These are phyloP conservation scores for Arthromyces matolae DNA, from an alignment of 768 basidiomycete genomes.

Conservation along the genomic window DNA sequence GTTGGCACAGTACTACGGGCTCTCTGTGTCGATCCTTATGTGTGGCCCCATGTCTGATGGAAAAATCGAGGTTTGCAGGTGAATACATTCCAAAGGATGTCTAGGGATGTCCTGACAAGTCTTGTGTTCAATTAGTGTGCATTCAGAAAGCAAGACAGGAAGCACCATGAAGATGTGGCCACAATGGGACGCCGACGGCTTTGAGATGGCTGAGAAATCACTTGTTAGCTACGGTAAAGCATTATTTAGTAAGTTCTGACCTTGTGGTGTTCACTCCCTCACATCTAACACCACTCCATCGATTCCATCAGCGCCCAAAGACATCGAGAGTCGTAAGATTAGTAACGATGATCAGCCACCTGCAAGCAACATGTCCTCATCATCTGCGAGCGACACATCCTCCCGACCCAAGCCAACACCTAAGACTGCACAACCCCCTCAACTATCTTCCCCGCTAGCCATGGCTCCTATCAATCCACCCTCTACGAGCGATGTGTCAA, in stretches of 20 bases:
- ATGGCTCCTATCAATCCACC: no score
- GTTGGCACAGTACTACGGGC: neutral
- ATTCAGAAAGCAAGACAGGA: neutral
- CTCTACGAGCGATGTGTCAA: no score
- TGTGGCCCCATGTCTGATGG: neutral
- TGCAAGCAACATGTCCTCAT: no score
- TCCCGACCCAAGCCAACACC: no score
- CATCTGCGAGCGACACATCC: no score
- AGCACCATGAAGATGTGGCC: neutral
- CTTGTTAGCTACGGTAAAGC: neutral
- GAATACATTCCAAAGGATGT: neutral
- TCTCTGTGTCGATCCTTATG: neutral
- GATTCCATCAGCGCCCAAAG: neutral
- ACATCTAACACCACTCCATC: neutral
- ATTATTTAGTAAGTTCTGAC: neutral
- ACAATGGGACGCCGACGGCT: neutral
- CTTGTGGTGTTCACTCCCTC: neutral
- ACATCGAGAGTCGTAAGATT: neutral
- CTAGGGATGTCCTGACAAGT: neutral
- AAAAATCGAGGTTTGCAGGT: neutral
- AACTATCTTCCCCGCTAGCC: no score
- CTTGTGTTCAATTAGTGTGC: neutral
- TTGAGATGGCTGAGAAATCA: neutral
- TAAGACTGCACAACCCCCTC: no score
- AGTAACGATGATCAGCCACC: no score